Evolutionary conservation across 2,329 filamentous ascomycete species (phyloP), one percentile per base, ranked within the genome.

Genomic region (Dactylonectria macrodidyma): DNA sequence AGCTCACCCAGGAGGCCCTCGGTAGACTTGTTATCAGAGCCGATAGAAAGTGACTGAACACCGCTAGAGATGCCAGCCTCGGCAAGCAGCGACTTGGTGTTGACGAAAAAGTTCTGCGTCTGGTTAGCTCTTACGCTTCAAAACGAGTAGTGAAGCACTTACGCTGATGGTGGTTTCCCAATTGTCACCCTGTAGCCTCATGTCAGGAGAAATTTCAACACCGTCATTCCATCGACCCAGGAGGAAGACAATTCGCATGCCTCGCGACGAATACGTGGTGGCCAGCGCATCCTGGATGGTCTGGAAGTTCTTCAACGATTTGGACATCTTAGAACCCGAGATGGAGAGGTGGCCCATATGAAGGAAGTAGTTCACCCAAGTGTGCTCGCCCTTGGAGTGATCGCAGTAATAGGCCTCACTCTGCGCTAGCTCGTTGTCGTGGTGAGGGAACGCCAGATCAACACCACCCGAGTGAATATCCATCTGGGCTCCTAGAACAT

Each of bases 331-430:
- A 24, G 91, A 94, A 0, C 95, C 95, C 30, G 92, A 90, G 65
- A 98, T 98, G 6, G 81, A 82, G 55, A 98, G 83, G 79, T 98
- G 95, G 0, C 95, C 95, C 92, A 97, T 98, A 78, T 98, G 95
- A 16, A 98, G 79, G 82, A 98, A 98, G 82, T 98, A 97, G 78
- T 96, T 97, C 58, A 97, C 93, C 95, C 95, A 97, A 67, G 93
- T 93, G 73, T 89, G 86, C 73, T 87, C 84, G 54, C 80, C 82
- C 78, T 87, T 85, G 46, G 78, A 81, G 62, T 85, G 80, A 47
- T 86, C 76, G 75, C 83, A 86, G 75, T 93, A 97, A 80, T 93
- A 95, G n/a, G 94, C 94, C 80, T 97, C 94, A 71, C 91, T 94
- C 80, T 97, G 95, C 0, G 94, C 95, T 72, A 97, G 83, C 80